phyloP scores from a whole-genome alignment of 345 rosid species.

The Rhodamnia argentea region DNA sequence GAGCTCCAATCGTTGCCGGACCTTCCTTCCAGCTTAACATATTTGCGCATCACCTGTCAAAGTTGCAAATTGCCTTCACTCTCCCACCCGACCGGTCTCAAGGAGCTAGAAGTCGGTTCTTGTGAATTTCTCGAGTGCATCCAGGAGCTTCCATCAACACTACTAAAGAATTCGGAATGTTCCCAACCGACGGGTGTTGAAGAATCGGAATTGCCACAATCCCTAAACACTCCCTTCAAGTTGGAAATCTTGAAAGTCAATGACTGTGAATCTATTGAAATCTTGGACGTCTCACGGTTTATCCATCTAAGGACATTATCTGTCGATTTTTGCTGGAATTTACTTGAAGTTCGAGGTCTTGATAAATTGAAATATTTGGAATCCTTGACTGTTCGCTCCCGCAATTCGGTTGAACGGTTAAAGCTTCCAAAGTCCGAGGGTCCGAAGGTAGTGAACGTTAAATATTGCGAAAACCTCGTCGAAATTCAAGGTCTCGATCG shows the following conservation, averaged over 20 bases:
- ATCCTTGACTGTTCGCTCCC: accelerated
- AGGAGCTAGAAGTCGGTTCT: background rate
- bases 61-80: background rate
- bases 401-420: no score
- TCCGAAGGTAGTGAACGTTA: no score
- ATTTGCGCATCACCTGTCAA: background rate
- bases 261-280: accelerated
- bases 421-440: no score
- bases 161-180: background rate
- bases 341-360: background rate
- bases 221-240: background rate
- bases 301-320: no score
- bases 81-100: background rate
- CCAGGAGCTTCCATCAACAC: background rate
- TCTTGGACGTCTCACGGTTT: background rate
- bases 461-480: no score
- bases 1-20: background rate
- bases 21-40: background rate
- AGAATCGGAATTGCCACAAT: background rate
- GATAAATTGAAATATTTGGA: background rate
- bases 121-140: background rate
- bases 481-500: no score
- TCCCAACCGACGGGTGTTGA: background rate
- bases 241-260: no score
- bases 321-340: accelerated